phyloP scores from a whole-genome alignment of 805 yeast species.

The Jamesozyma lodderae region DNA sequence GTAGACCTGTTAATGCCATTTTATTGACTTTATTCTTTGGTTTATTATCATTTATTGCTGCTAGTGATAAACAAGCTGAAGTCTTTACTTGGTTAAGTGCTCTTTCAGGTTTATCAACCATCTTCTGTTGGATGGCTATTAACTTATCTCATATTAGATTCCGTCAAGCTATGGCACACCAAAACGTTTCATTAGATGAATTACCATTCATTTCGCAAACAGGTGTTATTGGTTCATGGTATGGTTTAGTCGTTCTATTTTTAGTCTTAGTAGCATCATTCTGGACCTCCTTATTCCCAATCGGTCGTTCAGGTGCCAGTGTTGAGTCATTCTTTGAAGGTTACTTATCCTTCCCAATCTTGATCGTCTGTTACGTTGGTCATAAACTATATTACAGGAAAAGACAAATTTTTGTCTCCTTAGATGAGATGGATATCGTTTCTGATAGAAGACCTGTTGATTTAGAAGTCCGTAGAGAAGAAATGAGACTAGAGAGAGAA shows the following conservation, averaged over 20 bases:
- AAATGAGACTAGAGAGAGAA: conserved; percentile 39
- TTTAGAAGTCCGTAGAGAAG: conserved; percentile 40
- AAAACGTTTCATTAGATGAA: conserved; percentile 53
- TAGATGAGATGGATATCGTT: conserved; percentile 47
- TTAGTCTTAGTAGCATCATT: conserved; percentile 61
- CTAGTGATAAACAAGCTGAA: conserved; percentile 36
- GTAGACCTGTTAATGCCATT: conserved; percentile 71
- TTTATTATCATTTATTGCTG: conserved; percentile 47
- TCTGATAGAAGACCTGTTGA: conserved; percentile 50
- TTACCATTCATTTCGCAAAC: conserved; percentile 52
- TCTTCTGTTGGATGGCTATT: conserved; percentile 48
- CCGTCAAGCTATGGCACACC: conserved; percentile 45
- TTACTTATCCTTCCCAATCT: conserved; percentile 59
- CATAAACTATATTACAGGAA: conserved; percentile 45
- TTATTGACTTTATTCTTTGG: conserved; percentile 45
- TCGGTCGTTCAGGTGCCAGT: conserved; percentile 41
- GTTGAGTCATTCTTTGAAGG: conserved; percentile 54
- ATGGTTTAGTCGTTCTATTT: conserved; percentile 45
- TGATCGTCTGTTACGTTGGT: conserved; percentile 48
- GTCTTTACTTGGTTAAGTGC: conserved; percentile 52
- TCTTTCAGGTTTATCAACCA: conserved; percentile 42
- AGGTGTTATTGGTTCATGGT: conserved; percentile 54
- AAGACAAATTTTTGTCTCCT: conserved; percentile 31
- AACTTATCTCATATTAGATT: conserved; percentile 43
- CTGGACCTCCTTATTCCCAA: conserved; percentile 69